phyloP scores from a whole-genome alignment of 352 stramenopile genomes.

The Pythium grandisporangium region DNA sequence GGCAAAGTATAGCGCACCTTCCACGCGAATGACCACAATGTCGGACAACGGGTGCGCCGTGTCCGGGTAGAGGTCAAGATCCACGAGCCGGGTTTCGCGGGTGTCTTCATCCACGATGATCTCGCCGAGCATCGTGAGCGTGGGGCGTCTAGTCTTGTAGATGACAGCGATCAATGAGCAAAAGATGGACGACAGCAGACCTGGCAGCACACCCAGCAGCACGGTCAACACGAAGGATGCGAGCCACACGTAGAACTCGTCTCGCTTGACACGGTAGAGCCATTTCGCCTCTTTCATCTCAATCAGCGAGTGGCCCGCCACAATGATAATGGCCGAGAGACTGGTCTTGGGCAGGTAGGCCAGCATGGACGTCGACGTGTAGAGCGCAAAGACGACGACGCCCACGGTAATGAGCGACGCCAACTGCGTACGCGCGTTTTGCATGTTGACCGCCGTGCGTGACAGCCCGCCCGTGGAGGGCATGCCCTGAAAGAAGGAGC shows the following conservation, averaged over 20 bases:
- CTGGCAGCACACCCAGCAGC: constrained; percentile 32
- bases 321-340: constrained; percentile 85
- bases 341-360: constrained; percentile 81
- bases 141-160: constrained; percentile 43
- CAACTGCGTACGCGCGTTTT: constrained; percentile 76
- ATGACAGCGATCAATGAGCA: constrained; percentile 44
- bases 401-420: constrained; percentile 73
- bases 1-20: constrained; percentile 50
- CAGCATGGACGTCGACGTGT: constrained; percentile 77
- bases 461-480: constrained; percentile 85
- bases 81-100: constrained; percentile 28
- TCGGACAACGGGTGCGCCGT: constrained; percentile 24
- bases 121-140: constrained; percentile 33
- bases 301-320: constrained; percentile 80
- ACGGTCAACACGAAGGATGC: constrained; percentile 46
- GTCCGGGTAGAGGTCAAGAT: constrained; percentile 33
- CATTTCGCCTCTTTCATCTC: constrained; percentile 78
- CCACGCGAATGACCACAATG: constrained; percentile 39
- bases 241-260: constrained; percentile 56
- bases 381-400: constrained; percentile 76
- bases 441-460: constrained; percentile 87
- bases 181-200: constrained; percentile 43
- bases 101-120: constrained; percentile 20
- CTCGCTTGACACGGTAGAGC: constrained; percentile 59
- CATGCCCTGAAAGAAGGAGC: constrained; percentile 80